Evolutionary conservation across 345 rosid species (phyloP), one percentile per base, ranked within the genome.

Genomic region (Cardiospermum halicacabum): DNA sequence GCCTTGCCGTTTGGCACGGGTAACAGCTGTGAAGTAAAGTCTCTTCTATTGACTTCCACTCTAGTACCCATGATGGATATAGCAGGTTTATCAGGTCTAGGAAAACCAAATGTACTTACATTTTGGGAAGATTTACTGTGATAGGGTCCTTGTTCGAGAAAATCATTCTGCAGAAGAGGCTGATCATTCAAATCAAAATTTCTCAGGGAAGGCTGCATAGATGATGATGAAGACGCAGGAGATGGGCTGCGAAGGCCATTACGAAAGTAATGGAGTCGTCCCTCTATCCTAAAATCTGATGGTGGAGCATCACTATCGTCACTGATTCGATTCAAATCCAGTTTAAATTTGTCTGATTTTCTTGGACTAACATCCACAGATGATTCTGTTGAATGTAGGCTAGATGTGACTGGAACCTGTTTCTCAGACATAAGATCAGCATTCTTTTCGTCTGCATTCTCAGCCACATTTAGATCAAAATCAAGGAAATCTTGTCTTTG

Each of bases 181-280:
- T 81, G 78, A 69, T 94, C 99, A 66, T 94, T 94, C 85, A 94
- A 81, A 84, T 94, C 96, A 62, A 94, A 78, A 74, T 83, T 91
- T 81, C 90, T 85, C 63, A 76, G 60, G 24, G 77, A 68, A 53
- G 79, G 87, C 78, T 77, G 96, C 84, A 77, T 66, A n/a, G 84
- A 75, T 19, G 97, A 91, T 12, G 89, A 85, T 10, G 96, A 85
- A 30, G 95, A 84, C 40, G 84, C 86, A 49, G 91, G 92, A 56
- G 97, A 85, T 13, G 87, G 91, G 68, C 81, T 86, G 60, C 75
- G 81, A 69, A 74, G 86, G 61, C 91, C 83, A 74, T 77, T 82
- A 57, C 73, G 69, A 53, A 81, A 87, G 72, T 53, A 66, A 72
- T 78, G 78, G 55, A 79, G 56, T 66, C 55, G 79, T 58, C 76